phyloP scores from a whole-genome alignment of 176 grass and related monocot genomes.

The Carex myosuroides region DNA sequence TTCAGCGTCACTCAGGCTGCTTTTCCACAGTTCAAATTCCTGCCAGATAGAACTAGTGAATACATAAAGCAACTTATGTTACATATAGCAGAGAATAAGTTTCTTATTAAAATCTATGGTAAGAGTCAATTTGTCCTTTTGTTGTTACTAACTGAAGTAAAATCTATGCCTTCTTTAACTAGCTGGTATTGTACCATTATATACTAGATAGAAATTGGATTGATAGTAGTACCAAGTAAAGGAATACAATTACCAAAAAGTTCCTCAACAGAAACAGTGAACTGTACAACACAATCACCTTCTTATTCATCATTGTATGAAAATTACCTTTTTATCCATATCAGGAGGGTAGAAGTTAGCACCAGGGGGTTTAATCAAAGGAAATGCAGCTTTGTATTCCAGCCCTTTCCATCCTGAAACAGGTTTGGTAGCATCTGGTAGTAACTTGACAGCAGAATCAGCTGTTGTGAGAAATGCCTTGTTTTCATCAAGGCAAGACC shows the following conservation, averaged over 20 bases:
- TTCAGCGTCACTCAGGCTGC: constrained; percentile 38
- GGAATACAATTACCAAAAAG: background rate
- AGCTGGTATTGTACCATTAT: background rate
- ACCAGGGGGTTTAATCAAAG: constrained; percentile 66
- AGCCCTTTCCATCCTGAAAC: constrained; percentile 87
- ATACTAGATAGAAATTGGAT: background rate
- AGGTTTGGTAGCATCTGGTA: constrained; percentile 54
- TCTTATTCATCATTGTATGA: background rate
- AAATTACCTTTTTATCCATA: constrained; percentile 80
- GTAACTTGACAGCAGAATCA: constrained; percentile 78
- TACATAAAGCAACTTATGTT: constrained; percentile 4
- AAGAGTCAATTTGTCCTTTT: background rate
- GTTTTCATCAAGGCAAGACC: constrained; percentile 94
- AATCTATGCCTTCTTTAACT: background rate
- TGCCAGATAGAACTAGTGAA: constrained; percentile 26
- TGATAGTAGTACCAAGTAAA: background rate
- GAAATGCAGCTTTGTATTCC: constrained; percentile 83
- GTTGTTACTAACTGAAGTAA: background rate
- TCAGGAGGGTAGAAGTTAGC: constrained; percentile 96
- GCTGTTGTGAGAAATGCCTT: constrained; percentile 76
- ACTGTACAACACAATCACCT: background rate
- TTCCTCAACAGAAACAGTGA: background rate
- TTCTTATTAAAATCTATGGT: background rate
- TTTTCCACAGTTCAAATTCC: constrained; percentile 94
- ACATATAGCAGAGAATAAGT: constrained; percentile 1